phyloP scores from a whole-genome alignment of 2,329 filamentous ascomycete species.

The Neurospora crassa region DNA sequence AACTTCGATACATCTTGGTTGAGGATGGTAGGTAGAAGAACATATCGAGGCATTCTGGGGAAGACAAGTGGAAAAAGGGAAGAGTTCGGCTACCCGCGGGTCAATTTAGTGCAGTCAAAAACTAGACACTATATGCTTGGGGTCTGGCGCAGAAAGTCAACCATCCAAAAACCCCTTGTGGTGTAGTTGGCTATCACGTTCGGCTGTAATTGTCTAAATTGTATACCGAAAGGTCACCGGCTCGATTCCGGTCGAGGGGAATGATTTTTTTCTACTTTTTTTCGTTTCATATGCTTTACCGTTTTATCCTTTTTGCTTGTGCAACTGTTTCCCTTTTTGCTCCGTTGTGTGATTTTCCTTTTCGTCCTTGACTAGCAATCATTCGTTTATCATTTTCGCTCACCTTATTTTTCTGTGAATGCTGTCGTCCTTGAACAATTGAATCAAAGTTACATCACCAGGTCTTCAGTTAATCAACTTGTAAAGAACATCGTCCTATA shows the following conservation, averaged over 20 bases:
- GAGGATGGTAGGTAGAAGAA: neutral
- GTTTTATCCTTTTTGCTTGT: neutral
- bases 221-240: neutral
- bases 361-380: neutral
- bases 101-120: no score
- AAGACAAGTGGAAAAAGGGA: neutral
- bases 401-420: neutral
- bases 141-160: no score
- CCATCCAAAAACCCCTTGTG: neutral
- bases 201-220: no score
- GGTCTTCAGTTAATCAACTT: neutral
- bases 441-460: neutral
- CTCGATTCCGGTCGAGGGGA: neutral
- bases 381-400: no score
- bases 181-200: neutral
- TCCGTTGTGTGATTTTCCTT: neutral
- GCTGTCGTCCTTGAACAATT: neutral
- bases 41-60: neutral
- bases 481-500: neutral
- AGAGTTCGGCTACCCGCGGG: neutral
- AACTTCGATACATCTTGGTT: neutral
- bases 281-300: neutral
- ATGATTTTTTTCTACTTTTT: neutral
- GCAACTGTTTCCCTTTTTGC: neutral
- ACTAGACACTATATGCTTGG: neutral